Conservation (phyloP, 345 rosid genomes). For the Mallotus nudiflorus region DNA sequence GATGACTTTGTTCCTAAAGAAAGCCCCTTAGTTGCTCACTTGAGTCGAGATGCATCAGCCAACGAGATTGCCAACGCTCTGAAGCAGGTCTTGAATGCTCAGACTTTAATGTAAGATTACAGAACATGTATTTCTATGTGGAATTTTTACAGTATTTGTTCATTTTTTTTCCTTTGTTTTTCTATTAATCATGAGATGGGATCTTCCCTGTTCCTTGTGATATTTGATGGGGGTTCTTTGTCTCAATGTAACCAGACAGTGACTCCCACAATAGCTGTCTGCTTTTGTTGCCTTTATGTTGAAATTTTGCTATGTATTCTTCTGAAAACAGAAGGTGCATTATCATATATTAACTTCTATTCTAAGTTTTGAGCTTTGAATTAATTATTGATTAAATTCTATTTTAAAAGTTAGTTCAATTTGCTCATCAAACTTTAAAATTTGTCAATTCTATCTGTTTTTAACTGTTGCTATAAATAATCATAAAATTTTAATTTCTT, state of each 20-base stretch:
- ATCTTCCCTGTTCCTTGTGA: not conserved
- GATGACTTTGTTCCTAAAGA: slow-evolving; percentile 71
- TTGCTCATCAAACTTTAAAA: too few species aligned
- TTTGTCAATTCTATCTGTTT: too few species aligned
- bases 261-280: not conserved
- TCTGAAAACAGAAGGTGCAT: too few species aligned
- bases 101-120: slow-evolving; percentile 21
- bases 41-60: slow-evolving; percentile 45
- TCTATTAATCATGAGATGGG: not conserved
- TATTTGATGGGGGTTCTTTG: not conserved
- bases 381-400: too few species aligned
- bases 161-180: not conserved
- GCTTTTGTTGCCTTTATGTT: not conserved
- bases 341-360: too few species aligned
- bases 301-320: not conserved
- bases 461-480: too few species aligned
- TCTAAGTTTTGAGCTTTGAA: too few species aligned
- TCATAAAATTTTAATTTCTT: too few species aligned
- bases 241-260: not conserved
- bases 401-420: too few species aligned
- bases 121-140: not conserved
- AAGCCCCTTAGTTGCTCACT: slow-evolving; percentile 54
- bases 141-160: not conserved
- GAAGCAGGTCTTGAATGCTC: slow-evolving; percentile 49
- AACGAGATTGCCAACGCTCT: slow-evolving; percentile 57